Evolutionary conservation across 345 rosid species (phyloP), one percentile per base, ranked within the genome.

Genomic region (Citrus cavaleriei): DNA sequence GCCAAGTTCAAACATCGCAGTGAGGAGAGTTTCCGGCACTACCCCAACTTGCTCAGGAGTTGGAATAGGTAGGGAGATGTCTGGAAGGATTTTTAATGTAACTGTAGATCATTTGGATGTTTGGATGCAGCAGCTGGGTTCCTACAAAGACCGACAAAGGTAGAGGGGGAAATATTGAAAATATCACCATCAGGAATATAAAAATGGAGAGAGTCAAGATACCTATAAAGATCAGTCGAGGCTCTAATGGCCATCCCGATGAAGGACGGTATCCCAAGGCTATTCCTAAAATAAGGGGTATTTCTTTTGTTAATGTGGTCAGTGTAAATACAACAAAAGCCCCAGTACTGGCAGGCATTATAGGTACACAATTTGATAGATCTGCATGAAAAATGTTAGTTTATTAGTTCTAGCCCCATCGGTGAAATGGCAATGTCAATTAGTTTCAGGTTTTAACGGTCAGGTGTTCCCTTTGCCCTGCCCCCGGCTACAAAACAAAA

Each of bases 1-100:
- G 22, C 97, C 99, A 9, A 96, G 99, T 82, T 91, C 93, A 16
- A 91, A 94, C 84, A 91, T 96, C 68, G 74, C 83, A 38, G 80
- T 96, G 68, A 80, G 91, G 84, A 87, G 97, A 83, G 80, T 96
- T 74, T 91, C 97, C 0, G 99, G 99, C 72, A 96, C 98, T 34
- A 94, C 99, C 14, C 94, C 95, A 4, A 96, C 97, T 68, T 94
- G 99, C 55, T 96, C 99, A 13, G 99, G 99, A 34, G 80, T 96
- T 64, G 99, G 99, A 59, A 91, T 96, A 9, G 99, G 98, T 34
- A 94, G 98, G 32, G 98, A 96, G 86, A 96, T 96, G 98, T 96
- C 99, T 18, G 98, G 99, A 77, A 98, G 98, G 55, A 86, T 93
- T 42, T 90, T 78, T 60, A 92, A 96, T 69, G 76, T 94, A 68